Evolutionary conservation across 176 grass and related monocot genomes (phyloP), one percentile per base, ranked within the genome.

Genomic region (Oryza coarctata): DNA sequence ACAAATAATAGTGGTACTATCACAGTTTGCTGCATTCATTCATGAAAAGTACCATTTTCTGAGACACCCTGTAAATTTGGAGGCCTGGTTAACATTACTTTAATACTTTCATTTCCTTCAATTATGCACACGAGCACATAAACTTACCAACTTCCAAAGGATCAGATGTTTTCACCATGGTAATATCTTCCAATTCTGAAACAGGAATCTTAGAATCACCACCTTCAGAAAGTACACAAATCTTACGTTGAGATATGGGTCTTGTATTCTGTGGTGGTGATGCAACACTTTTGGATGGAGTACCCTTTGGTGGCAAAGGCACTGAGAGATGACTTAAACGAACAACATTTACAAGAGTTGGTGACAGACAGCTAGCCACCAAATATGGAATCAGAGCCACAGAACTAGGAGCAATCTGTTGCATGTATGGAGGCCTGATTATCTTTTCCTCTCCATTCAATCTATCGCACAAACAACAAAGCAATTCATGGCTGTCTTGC

Each of bases 401-500:
- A 4, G 47, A 33, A 39, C 39, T 81, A 22, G 52, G n/a, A 76
- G 22, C 18, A 78, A 23, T 66, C 22, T 60, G 57, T 69, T 80
- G 32, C 40, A 17, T 22, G 14, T 28, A n/a, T 70, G 13, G 25
- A 33, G 18, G 29, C 43, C 28, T 6, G 1, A 61, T 69, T 32
- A 61, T 17, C 74, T 84, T 78, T 67, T 88, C 78, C 70, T 93
- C 95, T 2, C 70, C 50, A 65, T 45, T 31, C 75, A 98, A 87
- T 39, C 52, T 67, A 72, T 76, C 61, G 70, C 68, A 31, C 25
- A 97, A 77, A 77, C 25, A 92, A 0, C 45, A 38, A 29, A 97
- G 90, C 6, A 97, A 82, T 52, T 97, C 92, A 63, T 89, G 86
- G 81, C 95, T 94, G 67, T 97, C 88, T 10, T 89, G 84, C 61